Evolutionary conservation across 1,284 basidiomycete genomes (phyloP).

Genomic region (Ustilago trichophora): DNA sequence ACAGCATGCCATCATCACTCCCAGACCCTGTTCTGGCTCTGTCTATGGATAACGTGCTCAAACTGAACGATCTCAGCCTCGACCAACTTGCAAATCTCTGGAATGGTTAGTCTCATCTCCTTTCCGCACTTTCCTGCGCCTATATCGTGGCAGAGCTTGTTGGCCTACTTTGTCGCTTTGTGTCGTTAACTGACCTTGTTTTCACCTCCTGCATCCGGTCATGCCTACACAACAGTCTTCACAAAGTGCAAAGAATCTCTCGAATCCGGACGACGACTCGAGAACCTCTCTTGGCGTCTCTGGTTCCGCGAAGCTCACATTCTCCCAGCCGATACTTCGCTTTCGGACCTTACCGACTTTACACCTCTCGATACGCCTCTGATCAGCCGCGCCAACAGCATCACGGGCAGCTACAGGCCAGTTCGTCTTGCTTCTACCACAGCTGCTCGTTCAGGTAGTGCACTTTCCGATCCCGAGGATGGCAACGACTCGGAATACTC

Average conservation of each 20-base stretch:
- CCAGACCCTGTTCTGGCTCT: conserved; percentile 56
- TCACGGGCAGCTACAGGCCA: conserved; percentile 43
- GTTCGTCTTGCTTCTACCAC: conserved; percentile 14
- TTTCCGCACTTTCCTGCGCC: conserved; percentile 68
- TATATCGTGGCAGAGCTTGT: neutral
- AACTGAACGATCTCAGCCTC: conserved; percentile 49
- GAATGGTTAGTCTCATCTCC: conserved; percentile 69
- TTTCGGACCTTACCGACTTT: conserved; percentile 52
- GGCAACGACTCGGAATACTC: conserved; percentile 40
- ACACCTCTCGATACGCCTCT: conserved; percentile 52
- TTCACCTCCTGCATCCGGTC: neutral
- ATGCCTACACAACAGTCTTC: conserved; percentile 76
- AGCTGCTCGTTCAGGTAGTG: conserved; percentile 14
- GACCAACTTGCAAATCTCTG: conserved; percentile 58
- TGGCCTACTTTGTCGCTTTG: neutral
- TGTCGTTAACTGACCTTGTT: neutral
- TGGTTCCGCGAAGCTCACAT: conserved; percentile 75
- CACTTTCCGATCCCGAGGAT: conserved; percentile 49
- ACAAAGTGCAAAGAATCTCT: conserved; percentile 81
- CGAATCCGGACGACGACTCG: conserved; percentile 78
- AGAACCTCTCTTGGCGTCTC: conserved; percentile 85
- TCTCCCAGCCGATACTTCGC: conserved; percentile 50
- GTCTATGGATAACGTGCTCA: conserved; percentile 53
- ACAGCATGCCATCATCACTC: conserved; percentile 42
- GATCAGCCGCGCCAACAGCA: conserved; percentile 51